Evolutionary conservation across 108 stramenopile species (phyloP).

Genomic region (Cyclotella distinguenda): DNA sequence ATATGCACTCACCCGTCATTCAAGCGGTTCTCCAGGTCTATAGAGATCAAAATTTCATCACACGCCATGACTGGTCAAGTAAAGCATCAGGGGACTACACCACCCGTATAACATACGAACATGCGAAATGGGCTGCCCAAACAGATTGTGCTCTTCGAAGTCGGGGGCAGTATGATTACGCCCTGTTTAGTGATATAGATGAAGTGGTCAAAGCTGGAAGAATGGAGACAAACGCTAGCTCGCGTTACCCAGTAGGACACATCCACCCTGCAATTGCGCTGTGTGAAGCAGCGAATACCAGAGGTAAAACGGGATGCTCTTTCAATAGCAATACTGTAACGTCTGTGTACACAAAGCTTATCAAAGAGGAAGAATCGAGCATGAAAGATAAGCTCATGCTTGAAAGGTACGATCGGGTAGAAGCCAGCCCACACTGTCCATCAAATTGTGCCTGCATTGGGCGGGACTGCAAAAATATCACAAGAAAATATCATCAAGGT

Average conservation of each 20-base stretch:
- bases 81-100: constrained; percentile 45
- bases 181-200: constrained; percentile 49
- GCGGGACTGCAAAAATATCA: constrained; percentile 15
- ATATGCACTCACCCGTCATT: constrained; percentile 38
- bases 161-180: constrained; percentile 34
- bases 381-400: constrained; percentile 42
- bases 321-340: constrained; percentile 49
- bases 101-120: constrained; percentile 41
- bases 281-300: constrained; percentile 27
- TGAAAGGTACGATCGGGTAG: constrained; percentile 33
- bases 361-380: constrained; percentile 25
- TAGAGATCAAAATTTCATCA: constrained; percentile 33
- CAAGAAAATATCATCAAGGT: constrained; percentile 37
- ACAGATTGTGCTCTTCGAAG: constrained; percentile 40
- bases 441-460: constrained; percentile 32
- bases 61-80: constrained; percentile 45
- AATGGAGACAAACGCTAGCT: background rate
- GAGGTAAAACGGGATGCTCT: constrained; percentile 30
- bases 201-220: constrained; percentile 34
- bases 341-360: constrained; percentile 41
- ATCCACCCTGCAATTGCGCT: constrained; percentile 27
- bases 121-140: constrained; percentile 52
- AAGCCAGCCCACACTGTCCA: constrained; percentile 33
- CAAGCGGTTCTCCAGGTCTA: constrained; percentile 30
- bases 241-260: constrained; percentile 25